These are phyloP conservation scores for Theobroma grandiflorum DNA, from an alignment of 441 rosid species.

Conservation along the genomic window DNA sequence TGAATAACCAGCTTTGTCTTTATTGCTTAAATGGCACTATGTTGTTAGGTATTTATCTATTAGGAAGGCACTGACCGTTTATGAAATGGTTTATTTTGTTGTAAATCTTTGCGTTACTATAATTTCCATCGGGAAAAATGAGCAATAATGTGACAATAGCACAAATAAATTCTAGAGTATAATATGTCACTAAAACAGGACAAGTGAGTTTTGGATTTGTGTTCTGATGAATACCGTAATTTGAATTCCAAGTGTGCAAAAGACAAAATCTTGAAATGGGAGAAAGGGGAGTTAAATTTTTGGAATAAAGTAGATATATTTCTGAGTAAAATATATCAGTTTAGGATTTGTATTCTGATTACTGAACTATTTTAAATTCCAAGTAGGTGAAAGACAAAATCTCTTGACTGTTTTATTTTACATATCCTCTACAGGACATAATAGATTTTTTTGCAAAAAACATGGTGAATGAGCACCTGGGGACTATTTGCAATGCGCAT, in stretches of 20 bases:
- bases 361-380: conserved; percentile 10
- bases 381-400: background rate
- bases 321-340: too few relatives aligned
- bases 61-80: background rate
- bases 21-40: background rate
- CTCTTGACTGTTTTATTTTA: conserved; percentile 1
- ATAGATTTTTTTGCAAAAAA: conserved; percentile 75
- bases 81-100: background rate
- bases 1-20: conserved; percentile 1
- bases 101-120: background rate
- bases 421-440: conserved; percentile 66
- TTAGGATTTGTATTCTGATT: background rate
- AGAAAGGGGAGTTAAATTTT: too few relatives aligned
- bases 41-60: background rate
- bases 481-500: conserved; percentile 83
- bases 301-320: too few relatives aligned
- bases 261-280: too few relatives aligned
- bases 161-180: background rate
- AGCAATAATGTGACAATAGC: background rate
- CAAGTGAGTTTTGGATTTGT: too few relatives aligned
- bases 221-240: too few relatives aligned
- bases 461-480: conserved; percentile 78
- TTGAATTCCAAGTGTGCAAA: too few relatives aligned
- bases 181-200: too few relatives aligned
- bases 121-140: background rate